phyloP scores from a whole-genome alignment of 805 yeast genomes.

The Ogataea paradorogensis region DNA sequence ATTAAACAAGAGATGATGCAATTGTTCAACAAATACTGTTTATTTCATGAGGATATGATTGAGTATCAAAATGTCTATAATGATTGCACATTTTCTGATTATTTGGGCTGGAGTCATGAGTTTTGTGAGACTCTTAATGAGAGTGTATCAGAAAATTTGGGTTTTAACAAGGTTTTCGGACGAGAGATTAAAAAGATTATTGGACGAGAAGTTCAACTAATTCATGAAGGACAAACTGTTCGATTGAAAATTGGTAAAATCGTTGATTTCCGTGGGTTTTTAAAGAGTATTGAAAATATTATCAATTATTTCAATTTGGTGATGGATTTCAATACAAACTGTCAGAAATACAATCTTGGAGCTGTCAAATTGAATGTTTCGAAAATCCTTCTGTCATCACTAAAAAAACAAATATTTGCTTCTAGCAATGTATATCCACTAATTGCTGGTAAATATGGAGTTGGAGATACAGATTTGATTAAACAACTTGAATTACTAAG shows the following conservation, averaged over 20 bases:
- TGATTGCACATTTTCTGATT: slow-evolving; percentile 3
- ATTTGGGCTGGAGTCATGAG: slow-evolving; percentile 4
- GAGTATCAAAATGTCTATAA: neutral
- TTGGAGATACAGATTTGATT: slow-evolving; percentile 4
- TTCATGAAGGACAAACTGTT: slow-evolving; percentile 4
- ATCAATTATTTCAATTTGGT: slow-evolving; percentile 25
- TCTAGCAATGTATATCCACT: slow-evolving; percentile 25
- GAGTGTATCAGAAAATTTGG: slow-evolving; percentile 16
- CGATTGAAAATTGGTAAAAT: slow-evolving; percentile 4
- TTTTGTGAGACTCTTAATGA: slow-evolving; percentile 4
- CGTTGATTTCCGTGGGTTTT: slow-evolving; percentile 5
- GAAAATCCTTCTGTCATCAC: slow-evolving; percentile 19
- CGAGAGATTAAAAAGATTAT: slow-evolving; percentile 11
- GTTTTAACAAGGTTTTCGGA: slow-evolving; percentile 24
- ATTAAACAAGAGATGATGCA: neutral
- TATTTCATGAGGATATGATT: neutral
- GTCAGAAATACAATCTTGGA: slow-evolving; percentile 9
- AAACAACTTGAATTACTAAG: slow-evolving; percentile 22
- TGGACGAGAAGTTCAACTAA: slow-evolving; percentile 6
- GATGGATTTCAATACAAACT: slow-evolving; percentile 10
- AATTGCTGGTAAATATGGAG: slow-evolving; percentile 23
- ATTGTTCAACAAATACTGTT: neutral
- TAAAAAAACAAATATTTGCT: slow-evolving; percentile 26
- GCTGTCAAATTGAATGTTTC: slow-evolving; percentile 18
- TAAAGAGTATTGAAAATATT: slow-evolving; percentile 20